Evolutionary conservation across 2,329 filamentous ascomycete species (phyloP).

Genomic region (Colletotrichum viniferum): DNA sequence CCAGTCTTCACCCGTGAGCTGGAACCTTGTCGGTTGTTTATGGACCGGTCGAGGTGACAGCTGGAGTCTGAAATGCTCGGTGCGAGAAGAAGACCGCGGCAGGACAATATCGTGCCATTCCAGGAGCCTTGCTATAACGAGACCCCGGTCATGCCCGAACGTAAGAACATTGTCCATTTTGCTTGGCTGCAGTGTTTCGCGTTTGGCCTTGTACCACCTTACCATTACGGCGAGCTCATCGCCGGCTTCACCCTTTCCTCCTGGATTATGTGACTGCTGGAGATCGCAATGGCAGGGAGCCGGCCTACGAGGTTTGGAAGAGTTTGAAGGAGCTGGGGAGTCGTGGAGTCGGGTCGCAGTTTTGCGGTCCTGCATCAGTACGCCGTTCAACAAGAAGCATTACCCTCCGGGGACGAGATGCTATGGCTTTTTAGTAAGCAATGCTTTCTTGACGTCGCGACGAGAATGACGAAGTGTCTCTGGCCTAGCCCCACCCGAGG

Average conservation of each 20-base stretch:
- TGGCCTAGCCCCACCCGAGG: background rate
- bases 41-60: background rate
- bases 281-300: background rate
- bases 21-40: background rate
- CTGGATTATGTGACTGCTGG: background rate
- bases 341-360: background rate
- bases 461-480: conserved; percentile 16
- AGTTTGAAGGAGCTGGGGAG: background rate
- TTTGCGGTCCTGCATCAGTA: background rate
- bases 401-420: background rate
- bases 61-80: background rate
- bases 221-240: conserved; percentile 15
- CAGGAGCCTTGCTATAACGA: background rate
- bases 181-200: conserved; percentile 24
- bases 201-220: conserved; percentile 17
- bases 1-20: background rate
- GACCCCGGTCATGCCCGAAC: background rate
- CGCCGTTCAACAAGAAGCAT: background rate
- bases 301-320: background rate
- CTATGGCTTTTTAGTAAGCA: background rate
- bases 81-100: background rate
- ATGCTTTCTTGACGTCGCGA: background rate
- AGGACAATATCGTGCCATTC: background rate
- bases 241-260: background rate
- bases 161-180: background rate